These are phyloP conservation scores for Neonectria faginata DNA, from an alignment of 2,329 filamentous ascomycete species.

Conservation along the genomic window DNA sequence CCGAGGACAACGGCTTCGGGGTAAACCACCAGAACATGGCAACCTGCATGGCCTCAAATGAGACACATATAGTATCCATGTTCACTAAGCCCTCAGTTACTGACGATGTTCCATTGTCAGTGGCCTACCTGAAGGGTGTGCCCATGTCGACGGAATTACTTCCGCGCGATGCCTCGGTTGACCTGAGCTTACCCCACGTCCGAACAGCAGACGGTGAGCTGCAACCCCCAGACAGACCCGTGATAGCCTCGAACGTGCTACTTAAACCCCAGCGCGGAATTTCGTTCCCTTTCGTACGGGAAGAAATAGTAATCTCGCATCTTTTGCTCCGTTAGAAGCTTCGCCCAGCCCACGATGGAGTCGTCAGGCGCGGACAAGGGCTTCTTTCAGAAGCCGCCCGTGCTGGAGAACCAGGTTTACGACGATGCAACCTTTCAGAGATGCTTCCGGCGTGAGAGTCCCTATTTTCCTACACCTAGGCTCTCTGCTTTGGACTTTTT, in stretches of 20 bases:
- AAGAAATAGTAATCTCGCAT: not conserved
- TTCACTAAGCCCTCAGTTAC: not conserved
- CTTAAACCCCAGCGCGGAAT: slow-evolving; percentile 20
- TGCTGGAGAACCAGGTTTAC: slow-evolving; percentile 66
- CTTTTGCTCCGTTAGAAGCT: slow-evolving; percentile 5
- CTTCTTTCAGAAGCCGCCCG: slow-evolving; percentile 67
- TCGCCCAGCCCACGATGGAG: slow-evolving; percentile 52
- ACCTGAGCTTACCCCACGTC: slow-evolving; percentile 34
- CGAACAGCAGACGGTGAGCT: slow-evolving; percentile 20
- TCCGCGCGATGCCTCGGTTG: slow-evolving; percentile 35
- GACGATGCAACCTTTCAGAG: slow-evolving; percentile 66
- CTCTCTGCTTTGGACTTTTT: not conserved
- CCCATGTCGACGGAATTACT: slow-evolving; percentile 34
- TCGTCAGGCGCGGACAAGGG: slow-evolving; percentile 60
- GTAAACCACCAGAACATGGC: not conserved
- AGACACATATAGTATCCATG: not conserved
- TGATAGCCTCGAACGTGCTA: slow-evolving; percentile 28
- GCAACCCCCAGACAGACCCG: slow-evolving; percentile 27
- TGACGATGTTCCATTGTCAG: not conserved
- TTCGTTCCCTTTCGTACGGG: slow-evolving; percentile 9
- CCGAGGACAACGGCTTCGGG: not conserved
- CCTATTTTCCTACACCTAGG: not conserved
- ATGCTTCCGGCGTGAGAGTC: slow-evolving; percentile 60
- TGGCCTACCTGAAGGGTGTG: not conserved
- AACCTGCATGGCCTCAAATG: not conserved